Percentiles rank a stretch among this genome's conserved stretches.
Conservation (phyloP, 2,329 filamentous ascomycete genomes). For the Penicillium psychrosexuale region DNA sequence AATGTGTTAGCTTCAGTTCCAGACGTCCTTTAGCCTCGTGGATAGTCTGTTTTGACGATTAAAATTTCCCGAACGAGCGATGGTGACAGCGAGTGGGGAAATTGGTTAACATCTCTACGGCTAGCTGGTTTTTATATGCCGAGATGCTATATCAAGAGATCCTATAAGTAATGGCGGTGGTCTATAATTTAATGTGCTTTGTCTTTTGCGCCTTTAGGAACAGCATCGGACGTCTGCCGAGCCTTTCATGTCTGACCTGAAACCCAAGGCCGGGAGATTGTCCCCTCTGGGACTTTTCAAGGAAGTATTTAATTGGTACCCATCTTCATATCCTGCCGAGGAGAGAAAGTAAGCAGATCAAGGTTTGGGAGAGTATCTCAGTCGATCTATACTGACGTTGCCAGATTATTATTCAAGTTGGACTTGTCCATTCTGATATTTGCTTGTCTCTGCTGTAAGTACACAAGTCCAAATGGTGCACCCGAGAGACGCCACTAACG, state of each 20-base stretch:
- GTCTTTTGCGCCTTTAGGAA: background rate
- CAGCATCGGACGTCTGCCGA: background rate
- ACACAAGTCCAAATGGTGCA: background rate
- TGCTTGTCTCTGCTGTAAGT: constrained; percentile 33
- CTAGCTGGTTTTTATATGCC: background rate
- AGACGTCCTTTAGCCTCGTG: background rate
- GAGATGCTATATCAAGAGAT: background rate
- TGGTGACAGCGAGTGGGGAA: constrained; percentile 19
- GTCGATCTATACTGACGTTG: background rate
- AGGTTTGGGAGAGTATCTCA: background rate
- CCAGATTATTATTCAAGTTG: constrained; percentile 31
- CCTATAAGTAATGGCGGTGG: background rate
- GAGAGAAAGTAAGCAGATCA: constrained; percentile 27
- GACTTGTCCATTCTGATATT: constrained; percentile 33
- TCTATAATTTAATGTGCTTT: too few species aligned
- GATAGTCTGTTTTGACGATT: background rate
- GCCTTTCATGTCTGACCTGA: constrained; percentile 17
- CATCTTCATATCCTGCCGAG: constrained; percentile 27
- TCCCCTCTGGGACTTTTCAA: constrained; percentile 23
- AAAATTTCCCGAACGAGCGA: background rate
- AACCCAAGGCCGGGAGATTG: constrained; percentile 4
- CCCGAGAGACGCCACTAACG: background rate
- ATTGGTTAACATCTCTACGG: constrained; percentile 6
- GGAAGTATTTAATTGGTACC: constrained; percentile 36
- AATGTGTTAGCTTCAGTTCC: background rate